Base-by-base conservation (phyloP, 1,139 yeast species). In the Meyerozyma smithsonii region DNA sequence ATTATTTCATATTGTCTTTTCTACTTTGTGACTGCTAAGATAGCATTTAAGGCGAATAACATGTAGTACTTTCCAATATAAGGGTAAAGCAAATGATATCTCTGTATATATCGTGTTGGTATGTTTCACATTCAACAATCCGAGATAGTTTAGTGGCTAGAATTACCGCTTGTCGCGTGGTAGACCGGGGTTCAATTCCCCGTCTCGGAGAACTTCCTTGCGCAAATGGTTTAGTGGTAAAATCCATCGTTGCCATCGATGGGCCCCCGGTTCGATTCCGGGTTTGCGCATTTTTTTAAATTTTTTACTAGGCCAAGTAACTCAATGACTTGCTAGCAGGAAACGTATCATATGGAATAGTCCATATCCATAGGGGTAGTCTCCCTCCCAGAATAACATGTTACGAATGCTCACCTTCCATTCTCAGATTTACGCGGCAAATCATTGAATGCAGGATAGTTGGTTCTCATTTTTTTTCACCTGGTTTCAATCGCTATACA, bases 161-260 rank as follows among this genome's bases (percentile, higher is more conserved):
- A 65, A 65, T 64, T 58, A 56, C 69, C 70, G 70, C 63, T 65
- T 65, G 70, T 65, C 74, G 73, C 79, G 74, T 69, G 79, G 79
- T 70, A 69, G 79, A 74, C 79, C 80, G 78, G 80, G 80, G 80
- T 74, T 74, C 80, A 71, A 74, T 74, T 74, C 80, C 80, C 80
- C 78, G 80, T 74, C 78, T 74, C 78, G 79, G 79, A 74, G 80
- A 4, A 26, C 12, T 26, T 26, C 17, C n/a, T n/a, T 6, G 51
- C 51, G 51, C 51, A 46, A 47, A 46, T 47, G 50, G 51, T 47
- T 47, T 47, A 47, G 51, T 47, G 51, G 51, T 47, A 47, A 47
- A 47, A 47, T 47, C 49, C 50, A 47, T 42, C 50, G 50, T 46
- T 46, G 49, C 50, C 50, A 46, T 46, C 49, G 50, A 42, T 46